Conservation (phyloP, 495 filamentous ascomycete species). For the Tuber indicum region DNA sequence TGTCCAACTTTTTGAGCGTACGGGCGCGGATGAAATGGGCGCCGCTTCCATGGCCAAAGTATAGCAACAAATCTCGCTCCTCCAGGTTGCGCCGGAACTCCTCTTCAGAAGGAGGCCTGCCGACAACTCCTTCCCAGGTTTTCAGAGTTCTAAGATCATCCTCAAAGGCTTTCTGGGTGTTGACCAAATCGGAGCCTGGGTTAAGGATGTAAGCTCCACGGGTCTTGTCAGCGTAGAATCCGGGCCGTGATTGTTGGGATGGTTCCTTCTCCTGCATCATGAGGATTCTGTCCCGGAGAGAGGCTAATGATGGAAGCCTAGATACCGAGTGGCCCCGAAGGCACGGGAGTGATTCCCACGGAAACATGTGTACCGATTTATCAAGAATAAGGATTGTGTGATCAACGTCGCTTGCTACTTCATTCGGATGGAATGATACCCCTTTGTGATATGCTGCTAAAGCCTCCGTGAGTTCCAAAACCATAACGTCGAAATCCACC, state of each 20-base stretch:
- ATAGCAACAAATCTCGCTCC: slow-evolving; percentile 64
- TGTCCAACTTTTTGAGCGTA: slow-evolving; percentile 68
- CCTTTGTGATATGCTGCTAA: slow-evolving; percentile 68
- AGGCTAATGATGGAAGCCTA: slow-evolving; percentile 73
- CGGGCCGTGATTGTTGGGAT: slow-evolving; percentile 38
- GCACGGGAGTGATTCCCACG: slow-evolving; percentile 92
- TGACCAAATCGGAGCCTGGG: slow-evolving; percentile 68
- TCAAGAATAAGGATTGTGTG: slow-evolving; percentile 93
- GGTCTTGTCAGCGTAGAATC: slow-evolving; percentile 52
- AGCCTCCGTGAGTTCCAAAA: slow-evolving; percentile 74
- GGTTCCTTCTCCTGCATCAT: slow-evolving; percentile 45
- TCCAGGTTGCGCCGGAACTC: slow-evolving; percentile 63
- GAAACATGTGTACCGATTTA: slow-evolving; percentile 79
- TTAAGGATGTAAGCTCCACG: slow-evolving; percentile 83
- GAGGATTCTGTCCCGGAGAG: slow-evolving; percentile 63
- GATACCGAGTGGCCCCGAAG: slow-evolving; percentile 72
- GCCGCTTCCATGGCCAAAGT: slow-evolving; percentile 95
- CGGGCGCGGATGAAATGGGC: slow-evolving; percentile 81
- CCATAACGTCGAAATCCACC: slow-evolving; percentile 88
- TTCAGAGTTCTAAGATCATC: slow-evolving; percentile 51
- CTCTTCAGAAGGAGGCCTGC: slow-evolving; percentile 63
- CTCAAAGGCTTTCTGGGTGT: slow-evolving; percentile 71
- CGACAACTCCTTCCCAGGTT: slow-evolving; percentile 60
- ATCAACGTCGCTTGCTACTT: slow-evolving; percentile 43
- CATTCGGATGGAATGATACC: slow-evolving; percentile 40